Percentiles rank a stretch among this genome's conserved stretches.
Evolutionary conservation across 441 rosid genomes (phyloP).

Genomic region (Viola pubescens): DNA sequence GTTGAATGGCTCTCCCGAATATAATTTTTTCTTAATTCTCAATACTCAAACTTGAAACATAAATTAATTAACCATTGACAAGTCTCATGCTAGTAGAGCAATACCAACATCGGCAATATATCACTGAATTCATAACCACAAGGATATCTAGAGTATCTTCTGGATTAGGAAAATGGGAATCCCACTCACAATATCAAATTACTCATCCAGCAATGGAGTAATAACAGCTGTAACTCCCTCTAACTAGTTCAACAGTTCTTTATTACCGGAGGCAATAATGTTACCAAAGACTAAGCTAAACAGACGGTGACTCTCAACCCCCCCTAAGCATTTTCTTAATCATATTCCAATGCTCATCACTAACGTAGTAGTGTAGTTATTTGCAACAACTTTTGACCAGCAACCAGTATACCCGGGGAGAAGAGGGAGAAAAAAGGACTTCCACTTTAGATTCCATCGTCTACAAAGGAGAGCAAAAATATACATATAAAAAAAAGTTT

Average conservation of each 20-base stretch:
- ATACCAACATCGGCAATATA: too few relatives aligned
- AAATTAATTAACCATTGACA: too few relatives aligned
- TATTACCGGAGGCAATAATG: too few relatives aligned
- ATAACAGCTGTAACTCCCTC: slow-evolving; percentile 10
- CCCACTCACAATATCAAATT: slow-evolving; percentile 20
- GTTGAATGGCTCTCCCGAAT: too few relatives aligned
- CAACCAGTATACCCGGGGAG: slow-evolving; percentile 7
- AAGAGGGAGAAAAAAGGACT: slow-evolving; percentile 1
- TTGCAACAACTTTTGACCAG: slow-evolving; percentile 18
- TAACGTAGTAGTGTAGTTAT: neutral
- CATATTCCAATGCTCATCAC: slow-evolving; percentile 6
- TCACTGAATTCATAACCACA: neutral
- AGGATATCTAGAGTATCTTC: slow-evolving; percentile 5
- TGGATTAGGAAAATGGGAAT: slow-evolving; percentile 15
- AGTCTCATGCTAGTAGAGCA: too few relatives aligned
- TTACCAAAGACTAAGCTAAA: too few relatives aligned
- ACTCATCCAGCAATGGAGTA: slow-evolving; percentile 5
- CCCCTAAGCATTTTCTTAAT: too few relatives aligned
- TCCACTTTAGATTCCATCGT: slow-evolving; percentile 21
- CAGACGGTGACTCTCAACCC: too few relatives aligned
- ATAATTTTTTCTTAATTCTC: too few relatives aligned
- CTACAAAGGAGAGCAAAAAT: slow-evolving; percentile 1
- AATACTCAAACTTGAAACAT: too few relatives aligned
- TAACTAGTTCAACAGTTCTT: neutral
- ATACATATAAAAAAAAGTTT: neutral